Evolutionary conservation across 352 stramenopile species (phyloP), one percentile per base, ranked within the genome.

Genomic region (Phytopythium oedochilum): DNA sequence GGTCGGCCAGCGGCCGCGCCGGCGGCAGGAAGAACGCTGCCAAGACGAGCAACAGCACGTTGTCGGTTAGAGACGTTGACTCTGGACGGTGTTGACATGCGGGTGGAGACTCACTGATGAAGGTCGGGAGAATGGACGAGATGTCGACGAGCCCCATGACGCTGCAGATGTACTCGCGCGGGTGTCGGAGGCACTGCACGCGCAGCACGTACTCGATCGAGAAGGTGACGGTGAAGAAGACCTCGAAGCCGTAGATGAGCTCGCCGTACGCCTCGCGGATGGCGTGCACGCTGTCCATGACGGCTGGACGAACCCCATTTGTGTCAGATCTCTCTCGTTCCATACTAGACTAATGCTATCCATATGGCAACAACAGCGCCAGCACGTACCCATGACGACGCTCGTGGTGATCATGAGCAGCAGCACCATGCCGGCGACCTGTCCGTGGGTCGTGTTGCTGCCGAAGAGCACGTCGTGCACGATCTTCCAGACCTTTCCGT

Each of bases 191-290:
- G 22, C 78, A 92, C 14, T 83, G 45, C 4, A 92, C 53, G 8
- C 86, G 83, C 15, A 93, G 51, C 9, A 66, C 60, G 59, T 94
- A 95, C 62, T 95, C 86, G 50, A 92, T 74, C 2, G 83, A 83
- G 46, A 95, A 95, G 12, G 89, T 61, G 40, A 92, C 58, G 5
- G 86, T 93, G 63, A 95, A 95, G 58, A 93, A 86, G 8, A 89
- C 74, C 44, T 95, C 86, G 8, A 94, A 59, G 9, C 73, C 68
- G 17, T 94, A 52, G 39, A 95, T 47, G 23, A 85, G 80, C 56
- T 92, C 63, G 8, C 84, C 82, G 55, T 93, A 78, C 31, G 80
- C 63, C 17, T 90, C 76, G 18, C 78, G 74, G 38, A 89, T 85
- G 31, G 77, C 61, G 40, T 84, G 68, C 28, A 89, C 78, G 59